phyloP scores from a whole-genome alignment of 2,329 filamentous ascomycete species.

The Claviceps citrina region DNA sequence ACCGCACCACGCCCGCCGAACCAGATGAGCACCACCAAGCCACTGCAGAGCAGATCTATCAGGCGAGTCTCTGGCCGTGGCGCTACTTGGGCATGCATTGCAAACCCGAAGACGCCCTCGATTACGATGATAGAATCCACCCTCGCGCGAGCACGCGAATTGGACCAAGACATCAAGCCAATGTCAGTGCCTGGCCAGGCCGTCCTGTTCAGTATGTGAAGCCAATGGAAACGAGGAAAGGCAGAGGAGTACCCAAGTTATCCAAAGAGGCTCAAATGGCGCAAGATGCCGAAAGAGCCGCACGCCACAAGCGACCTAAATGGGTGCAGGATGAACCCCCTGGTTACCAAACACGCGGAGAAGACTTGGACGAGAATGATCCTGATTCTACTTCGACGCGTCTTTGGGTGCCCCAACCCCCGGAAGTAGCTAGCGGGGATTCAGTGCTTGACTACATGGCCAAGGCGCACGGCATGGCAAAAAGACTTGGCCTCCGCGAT shows the following conservation, averaged over 20 bases:
- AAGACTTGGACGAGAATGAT: conserved; percentile 58
- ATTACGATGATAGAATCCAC: conserved; percentile 96
- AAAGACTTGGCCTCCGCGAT: conserved; percentile 53
- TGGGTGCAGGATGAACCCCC: conserved; percentile 86
- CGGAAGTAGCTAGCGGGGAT: conserved; percentile 32
- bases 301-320: conserved; percentile 69
- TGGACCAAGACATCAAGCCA: conserved; percentile 81
- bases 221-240: conserved; percentile 70
- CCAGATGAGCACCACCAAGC: conserved; percentile 41
- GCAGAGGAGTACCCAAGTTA: conserved; percentile 61
- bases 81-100: conserved; percentile 92
- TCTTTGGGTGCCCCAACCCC: conserved; percentile 61
- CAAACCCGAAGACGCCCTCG: conserved; percentile 83
- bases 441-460: conserved; percentile 65
- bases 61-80: conserved; percentile 91
- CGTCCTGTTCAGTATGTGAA: conserved; percentile 82
- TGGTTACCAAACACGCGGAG: conserved; percentile 73
- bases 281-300: conserved; percentile 66
- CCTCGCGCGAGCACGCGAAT: conserved; percentile 85
- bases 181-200: conserved; percentile 71
- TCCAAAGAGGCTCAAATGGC: conserved; percentile 71
- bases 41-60: conserved; percentile 77
- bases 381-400: conserved; percentile 59
- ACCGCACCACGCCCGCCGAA: conserved; percentile 48
- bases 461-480: conserved; percentile 48